A percentile compares a stretch with the other conserved stretches of the same genome.
Evolutionary conservation across 1,139 yeast genomes (phyloP).

Genomic region (Torulaspora globosa): DNA sequence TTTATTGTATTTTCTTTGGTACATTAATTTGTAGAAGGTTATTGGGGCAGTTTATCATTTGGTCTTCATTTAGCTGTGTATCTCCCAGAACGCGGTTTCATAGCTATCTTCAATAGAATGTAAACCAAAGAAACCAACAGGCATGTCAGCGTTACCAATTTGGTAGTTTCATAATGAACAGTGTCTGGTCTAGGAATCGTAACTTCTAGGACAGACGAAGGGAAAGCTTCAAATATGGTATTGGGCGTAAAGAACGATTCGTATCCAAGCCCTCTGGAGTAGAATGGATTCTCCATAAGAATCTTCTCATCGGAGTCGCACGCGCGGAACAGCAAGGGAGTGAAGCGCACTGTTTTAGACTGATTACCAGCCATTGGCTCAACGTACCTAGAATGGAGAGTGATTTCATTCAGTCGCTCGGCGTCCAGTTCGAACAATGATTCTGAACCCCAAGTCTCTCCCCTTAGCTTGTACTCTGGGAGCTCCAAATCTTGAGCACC

Average conservation of each 20-base stretch:
- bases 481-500: slow-evolving; percentile 42
- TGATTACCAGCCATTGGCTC: slow-evolving; percentile 36
- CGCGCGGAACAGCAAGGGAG: slow-evolving; percentile 48
- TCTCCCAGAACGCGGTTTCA: background rate
- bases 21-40: slow-evolving; percentile 9
- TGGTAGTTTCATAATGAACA: slow-evolving; percentile 31
- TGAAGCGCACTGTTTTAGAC: slow-evolving; percentile 31
- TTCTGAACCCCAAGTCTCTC: slow-evolving; percentile 43
- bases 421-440: slow-evolving; percentile 39
- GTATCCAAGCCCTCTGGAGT: slow-evolving; percentile 40
- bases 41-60: background rate
- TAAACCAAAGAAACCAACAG: slow-evolving; percentile 37
- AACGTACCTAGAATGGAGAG: slow-evolving; percentile 49
- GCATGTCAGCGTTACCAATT: slow-evolving; percentile 35
- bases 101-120: slow-evolving; percentile 34
- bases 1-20: slow-evolving; percentile 6
- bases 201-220: slow-evolving; percentile 22
- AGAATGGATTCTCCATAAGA: slow-evolving; percentile 39
- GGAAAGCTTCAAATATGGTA: slow-evolving; percentile 42
- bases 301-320: slow-evolving; percentile 39
- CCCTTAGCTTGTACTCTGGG: slow-evolving; percentile 45
- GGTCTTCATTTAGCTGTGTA: slow-evolving; percentile 6
- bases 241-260: slow-evolving; percentile 45
- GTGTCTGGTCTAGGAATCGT: slow-evolving; percentile 41
- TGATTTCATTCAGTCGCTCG: slow-evolving; percentile 36